Evolutionary conservation across 1,284 basidiomycete species (phyloP), one percentile per base, ranked within the genome.

Genomic region (Exobasidium rhododendri): DNA sequence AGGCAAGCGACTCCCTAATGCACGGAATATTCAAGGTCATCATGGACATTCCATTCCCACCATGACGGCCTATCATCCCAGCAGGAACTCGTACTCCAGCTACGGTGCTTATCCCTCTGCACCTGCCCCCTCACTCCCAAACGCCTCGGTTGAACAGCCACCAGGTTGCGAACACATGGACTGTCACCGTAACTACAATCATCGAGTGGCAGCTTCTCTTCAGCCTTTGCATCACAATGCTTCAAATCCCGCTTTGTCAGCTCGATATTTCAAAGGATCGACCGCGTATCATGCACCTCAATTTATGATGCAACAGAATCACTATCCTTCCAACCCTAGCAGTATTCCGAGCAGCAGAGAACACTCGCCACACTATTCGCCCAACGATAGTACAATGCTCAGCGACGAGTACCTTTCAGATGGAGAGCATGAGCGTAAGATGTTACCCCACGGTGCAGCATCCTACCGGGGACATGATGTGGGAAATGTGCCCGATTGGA

Each of bases 341-440:
- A 73, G 71, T 65, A 63, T 75, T n/a, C 73, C 74, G n/a, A 73
- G 70, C 69, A 73, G 71, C 56, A 65, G 68, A 51, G 70, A 75
- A 51, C 74, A 75, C 59, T 74, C 73, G 49, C 74, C 73, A 14
- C 66, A 69, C 51, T 74, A 73, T 59, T 74, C 72, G 26, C 72
- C 70, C 31, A 70, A 70, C 51, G 73, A 74, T 58, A 72, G 71
- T 51, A 43, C 68, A 43, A 69, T 53, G 47, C 22, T 50, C 20
- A 63, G 69, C 46, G 75, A 77, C 22, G 65, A 71, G 28, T 77
- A 75, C 40, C 58, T 52, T n/a, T 68, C 68, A 54, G 72, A 76
- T 35, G 71, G 68, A 26, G 72, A 71, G 26, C 67, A 69, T 54
- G 55, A 64, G 46, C 22, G 60, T 17, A 28, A 24, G 28, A 17